Evolutionary conservation across 1,284 basidiomycete genomes (phyloP).

Genomic region (Erythrobasidium hasegawianum): DNA sequence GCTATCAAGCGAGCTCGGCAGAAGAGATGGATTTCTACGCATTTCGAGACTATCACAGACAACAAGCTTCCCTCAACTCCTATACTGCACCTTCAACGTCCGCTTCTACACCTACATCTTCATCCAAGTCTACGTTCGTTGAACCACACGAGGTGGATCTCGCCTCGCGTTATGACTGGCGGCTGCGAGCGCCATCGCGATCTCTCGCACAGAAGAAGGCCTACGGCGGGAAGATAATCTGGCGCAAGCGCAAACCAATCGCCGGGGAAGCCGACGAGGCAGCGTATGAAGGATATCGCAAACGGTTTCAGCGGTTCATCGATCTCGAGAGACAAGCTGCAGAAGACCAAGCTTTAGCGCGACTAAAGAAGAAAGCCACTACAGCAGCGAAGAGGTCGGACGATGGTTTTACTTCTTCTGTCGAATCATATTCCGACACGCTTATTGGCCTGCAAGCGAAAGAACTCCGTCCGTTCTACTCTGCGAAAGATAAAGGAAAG

Average conservation of each 20-base stretch:
- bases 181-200: slow-evolving; percentile 35
- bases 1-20: background rate
- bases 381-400: background rate
- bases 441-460: slow-evolving; percentile 11
- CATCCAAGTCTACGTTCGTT: background rate
- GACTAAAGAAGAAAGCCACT: slow-evolving; percentile 2
- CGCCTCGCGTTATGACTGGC: slow-evolving; percentile 41
- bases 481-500: background rate
- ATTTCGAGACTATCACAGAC: slow-evolving; percentile 22
- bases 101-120: too few species aligned
- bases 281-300: slow-evolving; percentile 8
- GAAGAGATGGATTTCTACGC: slow-evolving; percentile 2
- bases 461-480: background rate
- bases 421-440: background rate
- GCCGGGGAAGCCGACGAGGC: background rate
- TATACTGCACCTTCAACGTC: background rate
- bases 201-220: slow-evolving; percentile 29
- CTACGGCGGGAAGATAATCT: slow-evolving; percentile 6
- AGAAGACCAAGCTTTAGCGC: slow-evolving; percentile 22
- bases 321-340: slow-evolving; percentile 38
- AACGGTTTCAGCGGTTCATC: slow-evolving; percentile 35
- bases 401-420: background rate
- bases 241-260: slow-evolving; percentile 1
- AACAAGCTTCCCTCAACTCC: background rate
- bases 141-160: slow-evolving; percentile 20